Evolutionary conservation across 441 rosid genomes (phyloP).

Genomic region (Aquilaria agallochum): DNA sequence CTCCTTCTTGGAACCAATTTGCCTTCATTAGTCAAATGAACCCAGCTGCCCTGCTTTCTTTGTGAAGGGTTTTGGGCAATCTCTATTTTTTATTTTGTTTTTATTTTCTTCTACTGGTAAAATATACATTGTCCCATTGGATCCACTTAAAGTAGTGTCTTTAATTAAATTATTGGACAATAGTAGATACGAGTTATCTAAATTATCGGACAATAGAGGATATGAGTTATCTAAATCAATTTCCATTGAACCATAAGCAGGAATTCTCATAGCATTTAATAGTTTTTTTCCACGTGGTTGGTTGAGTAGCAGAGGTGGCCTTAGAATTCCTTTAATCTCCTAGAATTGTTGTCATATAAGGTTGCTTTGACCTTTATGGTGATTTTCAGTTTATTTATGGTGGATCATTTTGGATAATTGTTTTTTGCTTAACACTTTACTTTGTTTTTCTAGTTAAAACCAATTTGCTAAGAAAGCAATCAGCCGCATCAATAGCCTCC

Average conservation of each 20-base stretch:
- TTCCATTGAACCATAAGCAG: too few relatives aligned
- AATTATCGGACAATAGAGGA: background rate
- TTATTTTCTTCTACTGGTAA: too few relatives aligned
- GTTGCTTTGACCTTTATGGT: slow-evolving; percentile 14
- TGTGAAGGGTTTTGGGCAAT: too few relatives aligned
- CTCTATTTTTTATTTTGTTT: too few relatives aligned
- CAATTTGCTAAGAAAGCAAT: slow-evolving; percentile 56
- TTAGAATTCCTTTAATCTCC: slow-evolving; percentile 10
- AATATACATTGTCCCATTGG: too few relatives aligned
- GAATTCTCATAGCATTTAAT: too few relatives aligned
- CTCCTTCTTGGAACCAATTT: too few relatives aligned
- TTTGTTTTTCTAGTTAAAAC: slow-evolving; percentile 11
- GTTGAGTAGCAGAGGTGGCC: slow-evolving; percentile 21
- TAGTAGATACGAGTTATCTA: too few relatives aligned
- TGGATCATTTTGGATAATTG: background rate
- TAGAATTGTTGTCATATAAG: slow-evolving; percentile 13
- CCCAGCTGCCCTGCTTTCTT: too few relatives aligned
- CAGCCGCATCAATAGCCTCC: slow-evolving; percentile 86
- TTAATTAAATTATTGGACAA: background rate
- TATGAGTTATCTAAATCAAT: too few relatives aligned
- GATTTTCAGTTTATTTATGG: slow-evolving; percentile 6
- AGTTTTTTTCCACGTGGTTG: slow-evolving; percentile 8
- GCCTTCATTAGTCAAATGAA: too few relatives aligned
- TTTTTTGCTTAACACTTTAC: slow-evolving; percentile 13
- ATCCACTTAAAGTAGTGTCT: too few relatives aligned